These are phyloP conservation scores for Trichoderma virens DNA, from an alignment of 495 filamentous ascomycete genomes.

Conservation along the genomic window DNA sequence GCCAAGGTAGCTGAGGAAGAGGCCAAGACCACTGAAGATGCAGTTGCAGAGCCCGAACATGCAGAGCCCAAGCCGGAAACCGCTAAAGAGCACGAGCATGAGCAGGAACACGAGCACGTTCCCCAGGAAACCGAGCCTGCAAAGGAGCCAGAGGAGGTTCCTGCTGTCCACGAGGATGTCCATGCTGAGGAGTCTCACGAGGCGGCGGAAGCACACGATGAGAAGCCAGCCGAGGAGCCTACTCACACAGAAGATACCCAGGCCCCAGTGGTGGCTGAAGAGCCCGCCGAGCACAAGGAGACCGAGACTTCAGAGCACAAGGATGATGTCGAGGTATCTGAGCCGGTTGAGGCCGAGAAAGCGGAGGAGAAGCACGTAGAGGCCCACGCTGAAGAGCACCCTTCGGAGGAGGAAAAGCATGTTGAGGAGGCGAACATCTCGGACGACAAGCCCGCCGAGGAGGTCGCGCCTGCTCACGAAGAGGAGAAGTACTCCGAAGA, in stretches of 20 bases:
- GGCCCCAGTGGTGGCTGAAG: not conserved
- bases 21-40: not conserved
- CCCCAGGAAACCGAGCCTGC: not conserved
- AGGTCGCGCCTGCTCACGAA: not conserved
- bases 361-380: not conserved
- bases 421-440: not conserved
- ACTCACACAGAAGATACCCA: conserved; percentile 6
- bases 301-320: not conserved
- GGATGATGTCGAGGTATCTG: not conserved
- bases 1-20: not conserved
- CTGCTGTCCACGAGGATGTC: not conserved
- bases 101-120: not conserved
- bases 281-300: not conserved
- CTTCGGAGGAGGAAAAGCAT: not conserved
- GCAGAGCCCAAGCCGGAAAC: conserved; percentile 1
- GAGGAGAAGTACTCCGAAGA: not conserved
- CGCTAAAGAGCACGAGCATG: not conserved
- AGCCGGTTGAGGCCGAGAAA: not conserved
- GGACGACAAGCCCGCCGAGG: conserved; percentile 6
- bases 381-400: not conserved
- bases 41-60: not conserved
- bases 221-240: conserved; percentile 3
- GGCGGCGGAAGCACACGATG: not conserved
- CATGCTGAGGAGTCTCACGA: not conserved
- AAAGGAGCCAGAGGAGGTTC: not conserved